Conservation (phyloP, 768 basidiomycete species). For the Coprinopsis strossmayeri region DNA sequence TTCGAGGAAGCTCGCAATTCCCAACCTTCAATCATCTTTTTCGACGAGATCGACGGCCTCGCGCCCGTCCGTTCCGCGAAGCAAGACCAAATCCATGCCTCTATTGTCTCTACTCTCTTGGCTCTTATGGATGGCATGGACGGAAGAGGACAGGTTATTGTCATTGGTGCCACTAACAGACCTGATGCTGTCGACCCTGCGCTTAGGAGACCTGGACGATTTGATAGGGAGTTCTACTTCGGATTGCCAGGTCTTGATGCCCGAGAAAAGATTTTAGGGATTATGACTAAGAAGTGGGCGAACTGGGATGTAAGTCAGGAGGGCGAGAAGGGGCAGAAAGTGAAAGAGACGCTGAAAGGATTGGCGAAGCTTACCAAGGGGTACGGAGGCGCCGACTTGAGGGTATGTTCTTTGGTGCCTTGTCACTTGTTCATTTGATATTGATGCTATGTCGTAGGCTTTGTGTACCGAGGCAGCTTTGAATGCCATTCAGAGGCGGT, state of each 20-base stretch:
- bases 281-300: slow-evolving; percentile 88
- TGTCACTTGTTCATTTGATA: slow-evolving; percentile 3
- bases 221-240: slow-evolving; percentile 98
- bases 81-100: slow-evolving; percentile 98
- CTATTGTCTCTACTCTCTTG: slow-evolving; percentile 90
- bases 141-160: slow-evolving; percentile 92
- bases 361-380: slow-evolving; percentile 91
- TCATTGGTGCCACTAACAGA: slow-evolving; percentile 96
- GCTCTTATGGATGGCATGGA: slow-evolving; percentile 99
- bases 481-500: slow-evolving; percentile 92
- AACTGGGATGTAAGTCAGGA: slow-evolving; percentile 57
- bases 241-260: slow-evolving; percentile 82
- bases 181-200: slow-evolving; percentile 99
- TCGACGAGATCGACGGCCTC: slow-evolving; percentile 98
- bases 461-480: slow-evolving; percentile 95
- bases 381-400: slow-evolving; percentile 93
- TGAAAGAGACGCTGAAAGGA: slow-evolving; percentile 70
- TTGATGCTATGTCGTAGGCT: slow-evolving; percentile 45
- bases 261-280: slow-evolving; percentile 79
- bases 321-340: slow-evolving; percentile 21
- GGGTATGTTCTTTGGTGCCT: slow-evolving; percentile 46
- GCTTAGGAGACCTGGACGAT: slow-evolving; percentile 85
- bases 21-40: slow-evolving; percentile 98
- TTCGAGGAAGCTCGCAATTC: slow-evolving; percentile 93
- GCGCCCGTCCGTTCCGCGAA: slow-evolving; percentile 98